A percentile compares a stretch with the other conserved stretches of the same genome.
phyloP scores from a whole-genome alignment of 352 stramenopile species.

The Phytopythium ostracodes region DNA sequence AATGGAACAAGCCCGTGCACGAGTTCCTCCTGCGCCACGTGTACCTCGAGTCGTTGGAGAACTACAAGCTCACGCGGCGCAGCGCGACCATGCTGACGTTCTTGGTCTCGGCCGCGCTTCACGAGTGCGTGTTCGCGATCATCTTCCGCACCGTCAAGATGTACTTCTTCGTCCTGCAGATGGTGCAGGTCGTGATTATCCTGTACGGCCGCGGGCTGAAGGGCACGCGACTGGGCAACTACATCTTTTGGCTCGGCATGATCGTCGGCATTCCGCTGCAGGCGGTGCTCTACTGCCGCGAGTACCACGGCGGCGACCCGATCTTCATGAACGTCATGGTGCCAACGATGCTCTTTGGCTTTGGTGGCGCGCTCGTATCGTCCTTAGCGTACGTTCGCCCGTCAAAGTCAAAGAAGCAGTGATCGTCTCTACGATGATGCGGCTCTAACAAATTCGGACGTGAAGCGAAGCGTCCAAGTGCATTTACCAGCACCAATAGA shows the following conservation, averaged over 20 bases:
- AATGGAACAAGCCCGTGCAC: slow-evolving; percentile 98
- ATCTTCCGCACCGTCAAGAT: slow-evolving; percentile 92
- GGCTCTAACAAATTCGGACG: too few relatives aligned
- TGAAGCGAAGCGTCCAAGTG: too few relatives aligned
- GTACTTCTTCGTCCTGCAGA: slow-evolving; percentile 94
- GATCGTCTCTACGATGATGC: background rate
- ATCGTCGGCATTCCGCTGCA: slow-evolving; percentile 68
- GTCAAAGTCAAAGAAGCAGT: slow-evolving; percentile 23
- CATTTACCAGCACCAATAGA: too few relatives aligned
- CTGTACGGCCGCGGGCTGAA: slow-evolving; percentile 68
- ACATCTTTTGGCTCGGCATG: slow-evolving; percentile 78
- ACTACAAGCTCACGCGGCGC: slow-evolving; percentile 62
- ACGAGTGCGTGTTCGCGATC: slow-evolving; percentile 95
- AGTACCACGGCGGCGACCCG: slow-evolving; percentile 72
- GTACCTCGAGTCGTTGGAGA: slow-evolving; percentile 76
- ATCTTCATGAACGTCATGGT: slow-evolving; percentile 84
- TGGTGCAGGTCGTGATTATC: slow-evolving; percentile 93
- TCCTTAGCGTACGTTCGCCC: slow-evolving; percentile 42
- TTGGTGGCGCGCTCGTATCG: slow-evolving; percentile 39
- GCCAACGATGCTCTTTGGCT: slow-evolving; percentile 61
- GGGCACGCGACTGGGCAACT: slow-evolving; percentile 71
- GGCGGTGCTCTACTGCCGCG: slow-evolving; percentile 76
- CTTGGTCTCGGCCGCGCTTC: slow-evolving; percentile 92
- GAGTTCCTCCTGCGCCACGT: slow-evolving; percentile 90
- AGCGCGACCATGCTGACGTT: slow-evolving; percentile 89